Conservation (phyloP, 2,329 filamentous ascomycete genomes). For the Cryoendolithus antarcticus region DNA sequence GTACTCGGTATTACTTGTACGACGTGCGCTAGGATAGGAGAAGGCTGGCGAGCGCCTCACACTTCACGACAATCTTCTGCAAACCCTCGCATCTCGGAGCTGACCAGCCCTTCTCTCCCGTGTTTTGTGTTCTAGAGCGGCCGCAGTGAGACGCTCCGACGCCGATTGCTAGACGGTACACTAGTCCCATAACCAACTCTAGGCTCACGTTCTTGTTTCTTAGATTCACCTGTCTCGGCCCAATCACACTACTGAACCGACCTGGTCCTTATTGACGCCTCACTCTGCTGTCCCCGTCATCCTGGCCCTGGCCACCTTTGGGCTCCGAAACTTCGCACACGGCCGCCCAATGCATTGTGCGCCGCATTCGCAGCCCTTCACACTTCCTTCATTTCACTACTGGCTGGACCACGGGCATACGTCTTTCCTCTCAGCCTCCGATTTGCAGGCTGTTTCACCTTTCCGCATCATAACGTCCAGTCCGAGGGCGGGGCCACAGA, state of each 20-base stretch:
- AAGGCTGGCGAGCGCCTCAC: too few relatives aligned
- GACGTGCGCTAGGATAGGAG: too few relatives aligned
- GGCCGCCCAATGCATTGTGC: slow-evolving; percentile 4
- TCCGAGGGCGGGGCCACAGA: slow-evolving; percentile 5
- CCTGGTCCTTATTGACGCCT: too few relatives aligned
- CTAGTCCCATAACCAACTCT: slow-evolving; percentile 6
- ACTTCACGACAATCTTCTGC: too few relatives aligned
- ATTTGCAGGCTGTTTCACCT: not conserved
- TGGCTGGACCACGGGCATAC: slow-evolving; percentile 1
- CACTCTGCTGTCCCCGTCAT: not conserved
- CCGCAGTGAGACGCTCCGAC: not conserved
- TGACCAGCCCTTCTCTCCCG: too few relatives aligned
- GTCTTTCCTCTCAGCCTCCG: slow-evolving; percentile 4
- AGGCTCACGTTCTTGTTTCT: slow-evolving; percentile 3
- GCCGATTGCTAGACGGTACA: slow-evolving; percentile 4
- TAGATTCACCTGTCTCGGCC: slow-evolving; percentile 1
- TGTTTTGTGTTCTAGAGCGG: too few relatives aligned
- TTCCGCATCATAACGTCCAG: slow-evolving; percentile 3
- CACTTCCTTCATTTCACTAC: not conserved
- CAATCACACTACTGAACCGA: slow-evolving; percentile 4
- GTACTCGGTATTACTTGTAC: too few relatives aligned
- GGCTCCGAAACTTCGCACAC: slow-evolving; percentile 6
- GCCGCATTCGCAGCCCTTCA: slow-evolving; percentile 2
- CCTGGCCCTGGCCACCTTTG: slow-evolving; percentile 3
- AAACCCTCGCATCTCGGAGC: too few relatives aligned